Percentiles rank a stretch among this genome's conserved stretches.
phyloP scores from a whole-genome alignment of 2,329 filamentous ascomycete genomes.

The Epichloe glyceriae region DNA sequence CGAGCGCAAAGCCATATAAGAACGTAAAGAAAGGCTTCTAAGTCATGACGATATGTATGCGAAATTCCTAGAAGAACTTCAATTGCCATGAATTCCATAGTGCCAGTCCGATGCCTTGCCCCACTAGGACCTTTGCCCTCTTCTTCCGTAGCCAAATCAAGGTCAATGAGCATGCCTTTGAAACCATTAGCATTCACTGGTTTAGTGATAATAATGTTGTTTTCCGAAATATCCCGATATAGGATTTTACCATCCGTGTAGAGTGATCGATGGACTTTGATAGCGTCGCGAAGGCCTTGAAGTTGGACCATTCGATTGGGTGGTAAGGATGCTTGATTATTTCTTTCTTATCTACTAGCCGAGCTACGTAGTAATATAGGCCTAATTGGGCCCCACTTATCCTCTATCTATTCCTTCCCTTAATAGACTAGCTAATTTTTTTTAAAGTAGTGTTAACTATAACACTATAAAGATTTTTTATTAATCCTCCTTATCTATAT shows the following conservation, averaged over 20 bases:
- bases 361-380: no score
- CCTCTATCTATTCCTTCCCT: no score
- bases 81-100: conserved; percentile 2
- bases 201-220: conserved; percentile 7
- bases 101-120: conserved; percentile 1
- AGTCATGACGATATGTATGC: not conserved
- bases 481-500: no score
- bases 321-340: no score
- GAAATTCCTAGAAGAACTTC: conserved; percentile 1
- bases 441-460: no score
- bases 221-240: conserved; percentile 5
- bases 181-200: no score
- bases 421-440: no score
- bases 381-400: no score
- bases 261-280: conserved; percentile 5
- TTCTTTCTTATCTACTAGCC: no score
- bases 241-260: conserved; percentile 3
- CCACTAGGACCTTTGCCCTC: no score
- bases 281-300: conserved; percentile 5
- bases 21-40: not conserved
- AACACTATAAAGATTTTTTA: no score
- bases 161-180: conserved; percentile 6
- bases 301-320: no score
- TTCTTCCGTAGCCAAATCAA: conserved; percentile 6
- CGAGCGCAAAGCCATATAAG: not conserved